Base-by-base conservation (phyloP, 2,329 filamentous ascomycete genomes). In the Calonectria henricotiae region DNA sequence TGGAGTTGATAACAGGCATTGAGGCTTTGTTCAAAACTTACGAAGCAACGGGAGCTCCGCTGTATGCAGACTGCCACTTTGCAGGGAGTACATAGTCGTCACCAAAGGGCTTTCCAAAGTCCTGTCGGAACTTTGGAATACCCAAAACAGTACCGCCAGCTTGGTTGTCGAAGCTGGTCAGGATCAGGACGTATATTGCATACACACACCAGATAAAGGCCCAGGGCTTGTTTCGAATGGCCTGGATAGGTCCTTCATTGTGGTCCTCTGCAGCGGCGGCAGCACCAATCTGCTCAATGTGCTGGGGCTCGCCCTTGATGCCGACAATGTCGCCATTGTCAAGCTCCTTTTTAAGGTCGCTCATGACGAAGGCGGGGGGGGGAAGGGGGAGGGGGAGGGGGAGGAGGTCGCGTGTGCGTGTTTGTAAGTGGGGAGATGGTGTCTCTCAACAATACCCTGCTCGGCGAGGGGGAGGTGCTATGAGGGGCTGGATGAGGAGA, bases 161-260 rank as follows among this genome's bases (percentile, higher is more conserved):
- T 25, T 74, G 72, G 64, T 73, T 71, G 66, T 74, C 72, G 61
- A 74, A 74, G 65, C 72, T 73, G 35, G 72, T 71, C 13, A 73
- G 35, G 58, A 73, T 67, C 35, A 73, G 70, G 41, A 67, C 61
- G 62, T 71, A 73, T 49, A 73, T 73, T 60, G 72, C 72, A 62
- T 73, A 73, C 41, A 73, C 51, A 62, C 72, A 73, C 72, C 72
- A 73, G 27, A 67, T 15, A 27, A 72, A 70, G 8, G 72, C 70
- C 67, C 65, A 67, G 5, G 70, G 70, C 11, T 66, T 61, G n/a
- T 71, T 71, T 8, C 54, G 60, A 44, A 73, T 73, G 13, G 72
- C 70, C 63, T 69, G 63, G 51, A 73, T 55, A 25, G 70, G 58
- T 1, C 55, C 23, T 30, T 73, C 67, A 9, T 71, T 9, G 47